A percentile compares a stretch with the other conserved stretches of the same genome.
Conservation (phyloP, 2,329 filamentous ascomycete genomes). For the Hansfordia pulvinata region DNA sequence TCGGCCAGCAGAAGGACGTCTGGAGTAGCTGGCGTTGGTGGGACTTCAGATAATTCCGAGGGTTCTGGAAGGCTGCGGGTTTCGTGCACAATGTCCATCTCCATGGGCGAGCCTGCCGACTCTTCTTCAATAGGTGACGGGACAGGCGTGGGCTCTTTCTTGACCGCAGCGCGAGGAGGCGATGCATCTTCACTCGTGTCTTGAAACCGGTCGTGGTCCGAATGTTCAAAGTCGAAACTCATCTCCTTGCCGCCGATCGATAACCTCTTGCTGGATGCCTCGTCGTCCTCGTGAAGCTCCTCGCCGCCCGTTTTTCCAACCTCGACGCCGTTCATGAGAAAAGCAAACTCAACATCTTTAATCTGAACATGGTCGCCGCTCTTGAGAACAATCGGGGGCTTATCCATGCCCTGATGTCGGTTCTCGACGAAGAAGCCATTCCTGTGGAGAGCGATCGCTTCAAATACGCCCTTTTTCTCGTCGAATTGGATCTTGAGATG, state of each 20-base stretch:
- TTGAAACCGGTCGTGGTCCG: constrained; percentile 39
- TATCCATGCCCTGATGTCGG: constrained; percentile 32
- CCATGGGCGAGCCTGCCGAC: too few species aligned
- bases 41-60: not conserved
- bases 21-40: not conserved
- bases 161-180: constrained; percentile 16
- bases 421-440: constrained; percentile 62
- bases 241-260: constrained; percentile 52
- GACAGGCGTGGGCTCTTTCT: constrained; percentile 25
- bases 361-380: constrained; percentile 59
- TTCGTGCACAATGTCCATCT: too few species aligned
- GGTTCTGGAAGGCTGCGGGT: too few species aligned
- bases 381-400: constrained; percentile 40
- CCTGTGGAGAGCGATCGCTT: constrained; percentile 44
- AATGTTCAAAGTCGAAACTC: constrained; percentile 60
- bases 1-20: too few species aligned
- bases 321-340: constrained; percentile 53
- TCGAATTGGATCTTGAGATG: constrained; percentile 65
- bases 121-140: constrained; percentile 16
- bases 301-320: constrained; percentile 44
- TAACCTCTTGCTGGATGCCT: constrained; percentile 31
- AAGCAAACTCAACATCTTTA: constrained; percentile 54
- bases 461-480: constrained; percentile 45
- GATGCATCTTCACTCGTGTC: constrained; percentile 42
- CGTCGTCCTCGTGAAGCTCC: constrained; percentile 34